These are phyloP conservation scores for Suhomyces wounanorum DNA, from an alignment of 1,139 yeast species.

Conservation along the genomic window DNA sequence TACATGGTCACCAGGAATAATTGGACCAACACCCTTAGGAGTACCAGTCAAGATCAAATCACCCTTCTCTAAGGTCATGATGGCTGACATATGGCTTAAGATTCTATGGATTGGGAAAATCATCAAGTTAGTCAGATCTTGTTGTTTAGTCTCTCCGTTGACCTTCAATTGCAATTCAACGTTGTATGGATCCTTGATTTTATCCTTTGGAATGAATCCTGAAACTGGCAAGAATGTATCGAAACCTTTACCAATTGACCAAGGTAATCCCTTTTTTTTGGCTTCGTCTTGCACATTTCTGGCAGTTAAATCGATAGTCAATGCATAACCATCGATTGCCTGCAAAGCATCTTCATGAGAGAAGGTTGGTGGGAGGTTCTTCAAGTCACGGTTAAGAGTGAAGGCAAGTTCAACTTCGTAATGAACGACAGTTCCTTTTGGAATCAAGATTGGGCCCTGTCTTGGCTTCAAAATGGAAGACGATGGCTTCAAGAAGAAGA, in stretches of 20 bases:
- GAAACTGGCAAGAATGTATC: conserved; percentile 92
- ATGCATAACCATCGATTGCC: conserved; percentile 79
- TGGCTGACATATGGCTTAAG: conserved; percentile 75
- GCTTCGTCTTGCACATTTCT: conserved; percentile 96
- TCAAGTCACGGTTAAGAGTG: conserved; percentile 63
- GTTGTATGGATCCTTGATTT: conserved; percentile 73
- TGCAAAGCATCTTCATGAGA: conserved; percentile 70
- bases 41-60: conserved; percentile 94
- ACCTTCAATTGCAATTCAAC: conserved; percentile 67
- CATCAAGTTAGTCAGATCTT: conserved; percentile 84
- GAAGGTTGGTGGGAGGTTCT: conserved; percentile 62
- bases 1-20: conserved; percentile 75
- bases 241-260: conserved; percentile 96
- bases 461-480: conserved; percentile 64
- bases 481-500: conserved; percentile 86
- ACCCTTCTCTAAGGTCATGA: conserved; percentile 89
- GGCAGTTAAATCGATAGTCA: conserved; percentile 93
- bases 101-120: conserved; percentile 83
- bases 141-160: conserved; percentile 71
- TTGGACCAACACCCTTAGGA: conserved; percentile 94
- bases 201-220: conserved; percentile 61
- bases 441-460: conserved; percentile 78
- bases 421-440: conserved; percentile 79
- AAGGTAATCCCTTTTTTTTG: conserved; percentile 90
- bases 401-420: conserved; percentile 93